Base-by-base conservation (phyloP, 805 yeast genomes). In the Pichia cabralensis region DNA sequence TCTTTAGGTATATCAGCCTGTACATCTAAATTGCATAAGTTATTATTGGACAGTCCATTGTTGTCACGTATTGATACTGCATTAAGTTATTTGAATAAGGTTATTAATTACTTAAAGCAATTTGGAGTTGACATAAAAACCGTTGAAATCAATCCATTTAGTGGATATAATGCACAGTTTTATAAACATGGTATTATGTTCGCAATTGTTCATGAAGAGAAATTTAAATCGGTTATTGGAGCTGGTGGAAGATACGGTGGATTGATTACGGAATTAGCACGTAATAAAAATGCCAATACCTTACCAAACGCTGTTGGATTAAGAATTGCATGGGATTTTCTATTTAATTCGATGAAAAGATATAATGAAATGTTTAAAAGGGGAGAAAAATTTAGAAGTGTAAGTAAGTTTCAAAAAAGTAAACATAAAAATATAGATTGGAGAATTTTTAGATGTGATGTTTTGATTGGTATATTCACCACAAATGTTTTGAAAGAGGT, bases 221-320 rank as follows among this genome's bases (percentile, higher is more conserved):
- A 66, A 46, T 50, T 42, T 53, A 62, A 49, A 37, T 44, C 61
- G 6, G 64, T 79, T 22, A 62, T 92, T 26, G 92, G 92, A 12
- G 89, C 92, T 0, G 99, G 99, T 29, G 99, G 99, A 3, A 64
- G 99, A 36, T 92, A 86, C 51, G 97, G 89, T 48, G 62, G 65
- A 15, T 64, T 92, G 43, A 71, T 86, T 11, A 62, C 73, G 3
- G 66, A 76, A 13, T 67, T 85, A 40, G 71, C 89, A 0, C 75
- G 82, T 44, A 53, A 57, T 29, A 58, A 55, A 32, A 41, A 53
- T 9, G 43, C 53, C 1, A 37, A 43, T 6, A 39, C 49, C 4
- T 46, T 69, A 32, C 65, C 70, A 15, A 65, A 67, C 34, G 95
- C 86, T 1, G 96, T 88, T 28, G 97, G 98, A 0, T 80, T 92